phyloP scores from a whole-genome alignment of 768 basidiomycete genomes.

The Serendipita sp. region DNA sequence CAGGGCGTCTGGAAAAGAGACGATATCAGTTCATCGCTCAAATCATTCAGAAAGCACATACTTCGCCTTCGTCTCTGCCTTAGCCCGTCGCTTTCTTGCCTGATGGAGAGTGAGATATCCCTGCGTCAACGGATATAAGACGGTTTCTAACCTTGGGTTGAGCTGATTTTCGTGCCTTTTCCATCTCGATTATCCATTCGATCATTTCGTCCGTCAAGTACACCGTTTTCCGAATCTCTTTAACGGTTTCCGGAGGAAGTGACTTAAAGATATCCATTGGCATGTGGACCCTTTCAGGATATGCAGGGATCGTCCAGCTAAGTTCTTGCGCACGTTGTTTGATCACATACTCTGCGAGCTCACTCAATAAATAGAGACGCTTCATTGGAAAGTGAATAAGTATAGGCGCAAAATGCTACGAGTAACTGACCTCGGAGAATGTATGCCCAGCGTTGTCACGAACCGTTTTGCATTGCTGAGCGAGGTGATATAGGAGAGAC shows the following conservation, averaged over 20 bases:
- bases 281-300: conserved; percentile 64
- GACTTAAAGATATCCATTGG: conserved; percentile 69
- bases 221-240: conserved; percentile 48
- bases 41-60: background rate
- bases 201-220: conserved; percentile 50
- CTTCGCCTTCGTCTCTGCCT: background rate
- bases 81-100: background rate
- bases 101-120: background rate
- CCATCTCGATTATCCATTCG: conserved; percentile 37
- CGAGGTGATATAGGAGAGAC: conserved; percentile 66
- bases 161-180: conserved; percentile 10
- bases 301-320: conserved; percentile 61
- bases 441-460: conserved; percentile 55
- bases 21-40: conserved; percentile 21
- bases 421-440: conserved; percentile 43
- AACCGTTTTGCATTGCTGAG: conserved; percentile 71
- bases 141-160: background rate
- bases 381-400: conserved; percentile 28
- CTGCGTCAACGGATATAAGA: background rate
- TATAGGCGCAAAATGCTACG: background rate
- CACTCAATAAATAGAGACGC: conserved; percentile 67
- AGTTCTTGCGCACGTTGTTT: conserved; percentile 44
- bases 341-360: conserved; percentile 79
- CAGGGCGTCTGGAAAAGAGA: conserved; percentile 13
- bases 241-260: conserved; percentile 48